Conservation (phyloP, 768 basidiomycete genomes). For the Phlegmacium glaucopus region DNA sequence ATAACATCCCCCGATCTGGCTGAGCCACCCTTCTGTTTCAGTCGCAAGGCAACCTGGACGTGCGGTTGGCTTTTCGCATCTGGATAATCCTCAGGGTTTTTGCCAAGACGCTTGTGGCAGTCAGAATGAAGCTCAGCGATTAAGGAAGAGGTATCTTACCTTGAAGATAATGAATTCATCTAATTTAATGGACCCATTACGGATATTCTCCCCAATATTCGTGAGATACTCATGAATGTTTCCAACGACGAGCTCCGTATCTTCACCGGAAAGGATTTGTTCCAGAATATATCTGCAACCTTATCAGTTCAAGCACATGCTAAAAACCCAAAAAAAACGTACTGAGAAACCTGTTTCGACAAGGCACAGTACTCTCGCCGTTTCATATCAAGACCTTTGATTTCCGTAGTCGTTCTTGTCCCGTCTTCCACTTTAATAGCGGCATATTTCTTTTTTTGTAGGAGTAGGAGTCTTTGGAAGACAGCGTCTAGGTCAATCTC, state of each 20-base stretch:
- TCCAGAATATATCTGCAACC: conserved; percentile 78
- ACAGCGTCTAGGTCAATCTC: conserved; percentile 96
- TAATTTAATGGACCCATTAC: conserved; percentile 71
- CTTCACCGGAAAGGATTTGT: conserved; percentile 87
- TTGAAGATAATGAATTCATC: conserved; percentile 97
- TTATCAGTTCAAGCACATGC: neutral
- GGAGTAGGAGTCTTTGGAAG: conserved; percentile 85
- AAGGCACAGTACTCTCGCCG: conserved; percentile 90
- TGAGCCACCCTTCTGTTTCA: conserved; percentile 80
- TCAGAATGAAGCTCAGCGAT: neutral
- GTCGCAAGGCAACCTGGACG: conserved; percentile 89
- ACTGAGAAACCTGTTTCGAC: conserved; percentile 94
- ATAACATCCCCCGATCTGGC: conserved; percentile 91
- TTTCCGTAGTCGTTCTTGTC: conserved; percentile 71
- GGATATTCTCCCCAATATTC: conserved; percentile 72
- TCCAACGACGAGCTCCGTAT: conserved; percentile 85
- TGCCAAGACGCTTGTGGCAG: conserved; percentile 77
- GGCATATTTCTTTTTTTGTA: conserved; percentile 99
- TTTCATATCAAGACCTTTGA: conserved; percentile 99
- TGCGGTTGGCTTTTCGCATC: conserved; percentile 95
- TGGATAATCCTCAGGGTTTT: conserved; percentile 96
- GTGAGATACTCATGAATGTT: conserved; percentile 90
- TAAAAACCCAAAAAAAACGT: conserved; percentile 26
- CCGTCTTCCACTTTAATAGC: conserved; percentile 91
- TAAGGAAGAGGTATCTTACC: conserved; percentile 38